A percentile compares a stretch with the other conserved stretches of the same genome.
phyloP scores from a whole-genome alignment of 2,329 filamentous ascomycete species.

The Aspergillus tanneri region DNA sequence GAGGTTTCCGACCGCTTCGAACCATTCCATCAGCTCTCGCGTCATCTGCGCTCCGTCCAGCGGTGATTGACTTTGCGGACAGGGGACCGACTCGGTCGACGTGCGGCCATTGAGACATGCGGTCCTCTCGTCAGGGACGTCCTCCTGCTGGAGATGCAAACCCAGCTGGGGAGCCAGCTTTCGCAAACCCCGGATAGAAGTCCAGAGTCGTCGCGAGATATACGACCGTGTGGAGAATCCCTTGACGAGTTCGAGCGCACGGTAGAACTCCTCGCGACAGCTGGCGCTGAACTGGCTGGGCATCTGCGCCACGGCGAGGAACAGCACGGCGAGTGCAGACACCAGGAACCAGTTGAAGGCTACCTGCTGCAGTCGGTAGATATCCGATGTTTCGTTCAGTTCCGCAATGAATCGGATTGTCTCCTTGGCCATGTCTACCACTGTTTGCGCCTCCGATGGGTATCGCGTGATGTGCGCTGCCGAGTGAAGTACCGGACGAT shows the following conservation, averaged over 20 bases:
- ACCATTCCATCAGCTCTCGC: conserved; percentile 60
- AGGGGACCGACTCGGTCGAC: conserved; percentile 31
- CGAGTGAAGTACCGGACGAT: conserved; percentile 78
- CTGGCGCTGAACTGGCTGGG: conserved; percentile 57
- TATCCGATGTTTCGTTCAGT: conserved; percentile 60
- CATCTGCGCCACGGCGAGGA: conserved; percentile 63
- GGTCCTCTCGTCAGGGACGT: no score
- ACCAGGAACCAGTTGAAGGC: conserved; percentile 67
- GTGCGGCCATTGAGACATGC: no score
- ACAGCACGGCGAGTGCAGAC: conserved; percentile 61
- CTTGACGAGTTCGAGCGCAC: conserved; percentile 62
- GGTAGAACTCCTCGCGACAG: conserved; percentile 64
- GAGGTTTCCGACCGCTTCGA: conserved; percentile 60
- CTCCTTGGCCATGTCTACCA: conserved; percentile 63
- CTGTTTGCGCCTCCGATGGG: conserved; percentile 66
- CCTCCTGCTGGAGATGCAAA: conserved; percentile 31
- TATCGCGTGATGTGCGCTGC: conserved; percentile 73
- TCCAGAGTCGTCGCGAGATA: conserved; percentile 63
- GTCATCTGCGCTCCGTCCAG: conserved; percentile 57
- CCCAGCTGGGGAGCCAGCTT: conserved; percentile 61
- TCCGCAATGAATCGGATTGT: conserved; percentile 61
- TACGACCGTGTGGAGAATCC: conserved; percentile 60
- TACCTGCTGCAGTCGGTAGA: conserved; percentile 62
- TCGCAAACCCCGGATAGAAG: conserved; percentile 60
- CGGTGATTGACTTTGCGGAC: conserved; percentile 46